Evolutionary conservation across 2,329 filamentous ascomycete species (phyloP), one percentile per base, ranked within the genome.

Genomic region (Cadophora sp.): DNA sequence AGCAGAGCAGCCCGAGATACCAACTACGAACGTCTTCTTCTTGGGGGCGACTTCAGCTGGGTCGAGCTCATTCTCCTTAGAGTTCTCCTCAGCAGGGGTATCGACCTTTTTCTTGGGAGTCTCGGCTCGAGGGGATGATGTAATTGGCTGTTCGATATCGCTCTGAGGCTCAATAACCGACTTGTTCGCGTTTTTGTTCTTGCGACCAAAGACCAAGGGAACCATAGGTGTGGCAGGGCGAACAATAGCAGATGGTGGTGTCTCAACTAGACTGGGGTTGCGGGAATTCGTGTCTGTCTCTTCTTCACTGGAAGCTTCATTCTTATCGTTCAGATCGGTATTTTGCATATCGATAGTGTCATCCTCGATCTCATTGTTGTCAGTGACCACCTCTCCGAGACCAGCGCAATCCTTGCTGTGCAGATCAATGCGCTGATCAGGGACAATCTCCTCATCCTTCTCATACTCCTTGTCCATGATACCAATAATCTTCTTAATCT

Each of bases 1-100:
- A 8, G 71, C 73, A 1, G 74, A 66, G 31, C 65, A 64, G 9
- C 75, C 75, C 1, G 69, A 70, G 11, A 76, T 73, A 19, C 65
- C 73, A 12, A 75, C 69, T 26, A 72, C 55, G 12, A 72, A 65
- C 22, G 50, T 43, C 58, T 68, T 69, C 27, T 51, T 65, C 24
- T 50, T 62, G 26, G 22, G 6, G 22, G 11, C 16, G 27, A 55
- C 4, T 16, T 31, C 4, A n/a, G 14, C 14, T 31, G 51, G 19
- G 51, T 14, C 19, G 8, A 55, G 19, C 14, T 31, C 31, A 14
- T 31, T 55, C 24, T 55, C 51, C 27, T 55, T 29, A 5, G n/a
- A 19, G 26, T 31, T 55, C 51, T 55, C 51, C 3, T 14, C 26
- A 4, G 31, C 27, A 3, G 51, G 5, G 6, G 31, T 2, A n/a